Conservation (phyloP, 495 filamentous ascomycete species). For the Saxophila tyrrhenica region DNA sequence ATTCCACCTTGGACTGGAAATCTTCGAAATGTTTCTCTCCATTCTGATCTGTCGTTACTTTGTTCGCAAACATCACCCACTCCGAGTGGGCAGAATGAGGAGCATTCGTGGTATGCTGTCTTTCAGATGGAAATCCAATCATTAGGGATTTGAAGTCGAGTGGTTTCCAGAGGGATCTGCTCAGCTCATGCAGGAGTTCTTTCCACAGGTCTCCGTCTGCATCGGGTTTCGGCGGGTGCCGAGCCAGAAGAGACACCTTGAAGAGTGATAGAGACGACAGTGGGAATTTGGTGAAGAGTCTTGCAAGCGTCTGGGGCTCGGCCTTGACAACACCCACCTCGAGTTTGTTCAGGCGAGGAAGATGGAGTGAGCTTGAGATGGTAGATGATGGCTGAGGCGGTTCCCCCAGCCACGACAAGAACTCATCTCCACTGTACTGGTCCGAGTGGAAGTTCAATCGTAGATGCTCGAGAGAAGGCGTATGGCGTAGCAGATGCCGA, state of each 20-base stretch:
- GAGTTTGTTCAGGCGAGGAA: not conserved
- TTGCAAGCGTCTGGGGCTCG: not conserved
- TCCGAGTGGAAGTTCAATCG: constrained; percentile 8
- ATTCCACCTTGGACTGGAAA: not conserved
- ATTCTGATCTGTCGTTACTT: not conserved
- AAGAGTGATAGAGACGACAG: not conserved
- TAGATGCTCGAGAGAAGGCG: not conserved
- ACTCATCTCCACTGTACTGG: not conserved
- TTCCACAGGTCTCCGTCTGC: not conserved
- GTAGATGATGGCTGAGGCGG: not conserved
- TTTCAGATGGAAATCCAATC: not conserved
- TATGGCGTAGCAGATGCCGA: constrained; percentile 2
- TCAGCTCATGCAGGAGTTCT: not conserved
- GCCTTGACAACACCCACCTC: not conserved
- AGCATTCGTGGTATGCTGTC: not conserved
- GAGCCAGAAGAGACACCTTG: not conserved
- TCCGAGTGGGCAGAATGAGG: too few species aligned
- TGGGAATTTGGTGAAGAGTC: not conserved
- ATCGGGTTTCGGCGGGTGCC: not conserved
- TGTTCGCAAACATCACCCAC: not conserved
- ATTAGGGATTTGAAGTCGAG: not conserved
- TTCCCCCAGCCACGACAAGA: constrained; percentile 5
- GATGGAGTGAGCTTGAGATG: not conserved
- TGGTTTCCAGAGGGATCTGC: not conserved
- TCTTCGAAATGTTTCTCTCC: not conserved